Evolutionary conservation across 148 eudicot species (phyloP), one percentile per base, ranked within the genome.

Genomic region (Heliosperma pusillum): DNA sequence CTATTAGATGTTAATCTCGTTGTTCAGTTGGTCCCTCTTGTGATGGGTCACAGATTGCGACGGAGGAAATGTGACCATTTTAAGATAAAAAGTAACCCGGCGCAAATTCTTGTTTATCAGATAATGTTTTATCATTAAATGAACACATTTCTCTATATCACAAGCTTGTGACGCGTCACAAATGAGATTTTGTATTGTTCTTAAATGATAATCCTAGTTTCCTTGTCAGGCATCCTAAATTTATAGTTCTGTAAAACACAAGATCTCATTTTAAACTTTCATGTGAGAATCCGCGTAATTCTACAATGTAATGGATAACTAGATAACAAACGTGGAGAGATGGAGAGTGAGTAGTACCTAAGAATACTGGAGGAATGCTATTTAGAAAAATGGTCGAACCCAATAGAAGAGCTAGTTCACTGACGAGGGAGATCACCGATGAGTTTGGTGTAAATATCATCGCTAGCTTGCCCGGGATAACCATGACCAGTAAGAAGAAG

Each of bases 361-460:
- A 68, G 47, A 77, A 40, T 15, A 81, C 80, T 20, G 83, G 80
- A 45, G 83, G 83, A 40, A 81, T 73, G 80, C 83, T 81, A 74
- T 77, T 81, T 22, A 72, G 45, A 36, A 81, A 56, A 76, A 81
- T 81, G 47, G 83, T 66, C 19, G 45, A 10, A n/a, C 71, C 80
- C 65, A 81, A 44, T 56, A 73, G 33, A 73, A 67, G 44, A 4
- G 83, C 68, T 10, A 81, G 77, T 44, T 81, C 80, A 25, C 55
- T 52, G n/a, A 81, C 83, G 24, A 15, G 26, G 9, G 62, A 68
- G 36, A 77, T 73, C 74, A 81, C 80, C 10, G 74, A 76, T 13
- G 70, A 60, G 71, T 81, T 81, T 27, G 83, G 77, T 2, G 83
- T 76, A 29, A 81, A 81, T 70, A 81, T 77, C 80, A 73, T 76